phyloP scores from a whole-genome alignment of 495 filamentous ascomycete species.

The Wilcoxina mikolae region DNA sequence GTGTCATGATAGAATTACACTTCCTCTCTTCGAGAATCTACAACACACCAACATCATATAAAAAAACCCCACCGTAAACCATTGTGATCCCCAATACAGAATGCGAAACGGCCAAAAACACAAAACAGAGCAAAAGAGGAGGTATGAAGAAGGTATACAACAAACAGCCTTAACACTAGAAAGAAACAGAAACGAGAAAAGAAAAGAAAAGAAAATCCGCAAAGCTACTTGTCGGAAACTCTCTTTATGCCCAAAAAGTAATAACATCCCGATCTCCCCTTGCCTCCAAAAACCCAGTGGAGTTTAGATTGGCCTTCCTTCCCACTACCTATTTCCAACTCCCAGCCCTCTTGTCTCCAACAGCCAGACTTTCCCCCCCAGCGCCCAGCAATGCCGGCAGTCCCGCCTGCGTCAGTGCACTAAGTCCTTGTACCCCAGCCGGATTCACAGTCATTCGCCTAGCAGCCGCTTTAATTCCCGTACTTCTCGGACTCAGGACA shows the following conservation, averaged over 20 bases:
- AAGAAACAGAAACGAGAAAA: constrained; percentile 1
- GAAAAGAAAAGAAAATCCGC: background rate
- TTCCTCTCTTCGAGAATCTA: too few relatives aligned
- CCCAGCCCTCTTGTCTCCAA: background rate
- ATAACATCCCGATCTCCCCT: background rate
- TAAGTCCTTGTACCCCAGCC: background rate
- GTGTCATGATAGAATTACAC: too few relatives aligned
- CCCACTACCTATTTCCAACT: background rate
- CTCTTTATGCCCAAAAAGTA: background rate
- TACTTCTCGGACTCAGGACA: constrained; percentile 26
- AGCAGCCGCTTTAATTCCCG: constrained; percentile 19
- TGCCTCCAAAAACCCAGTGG: background rate
- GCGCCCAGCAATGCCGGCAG: background rate
- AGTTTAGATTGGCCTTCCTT: too few relatives aligned
- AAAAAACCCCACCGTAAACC: too few relatives aligned
- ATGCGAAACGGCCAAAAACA: background rate
- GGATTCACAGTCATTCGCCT: constrained; percentile 24
- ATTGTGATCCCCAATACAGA: too few relatives aligned
- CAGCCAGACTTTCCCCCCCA: background rate
- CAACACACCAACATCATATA: too few relatives aligned
- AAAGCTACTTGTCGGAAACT: constrained; percentile 1
- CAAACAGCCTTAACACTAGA: background rate
- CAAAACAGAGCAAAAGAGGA: background rate
- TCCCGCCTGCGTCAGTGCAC: background rate
- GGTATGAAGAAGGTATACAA: background rate